Conservation (phyloP, 176 grass and related monocot species). For the Lolium rigidum region DNA sequence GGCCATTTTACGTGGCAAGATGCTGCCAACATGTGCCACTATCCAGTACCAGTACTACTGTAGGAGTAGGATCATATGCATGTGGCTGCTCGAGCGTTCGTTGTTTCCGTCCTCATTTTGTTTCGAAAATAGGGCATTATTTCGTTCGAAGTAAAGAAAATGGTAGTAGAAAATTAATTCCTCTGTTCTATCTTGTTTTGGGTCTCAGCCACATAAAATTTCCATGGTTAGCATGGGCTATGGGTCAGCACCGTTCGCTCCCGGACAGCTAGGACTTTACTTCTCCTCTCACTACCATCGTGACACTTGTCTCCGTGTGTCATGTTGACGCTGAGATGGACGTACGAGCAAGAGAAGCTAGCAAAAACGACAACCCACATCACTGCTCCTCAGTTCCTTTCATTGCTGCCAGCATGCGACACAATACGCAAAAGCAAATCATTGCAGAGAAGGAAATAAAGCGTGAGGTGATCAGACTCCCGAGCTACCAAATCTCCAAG, state of each 20-base stretch:
- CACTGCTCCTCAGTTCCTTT: not conserved
- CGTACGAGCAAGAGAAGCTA: not conserved
- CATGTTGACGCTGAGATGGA: not conserved
- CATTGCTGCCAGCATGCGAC: not conserved
- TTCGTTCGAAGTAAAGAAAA: not conserved
- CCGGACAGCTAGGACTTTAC: not conserved
- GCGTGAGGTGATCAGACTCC: not conserved
- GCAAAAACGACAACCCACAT: not conserved
- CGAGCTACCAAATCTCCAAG: not conserved
- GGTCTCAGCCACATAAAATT: constrained; percentile 31
- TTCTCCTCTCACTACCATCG: not conserved
- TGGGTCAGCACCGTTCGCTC: not conserved
- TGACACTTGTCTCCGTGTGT: constrained; percentile 5
- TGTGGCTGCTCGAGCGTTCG: not conserved
- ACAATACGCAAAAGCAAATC: constrained; percentile 25
- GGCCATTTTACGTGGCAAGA: not conserved
- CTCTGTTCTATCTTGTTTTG: not conserved
- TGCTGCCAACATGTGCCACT: not conserved
- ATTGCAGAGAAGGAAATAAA: not conserved
- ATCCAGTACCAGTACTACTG: not conserved
- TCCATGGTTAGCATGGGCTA: not conserved
- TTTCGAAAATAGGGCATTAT: not conserved
- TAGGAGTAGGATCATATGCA: constrained; percentile 8
- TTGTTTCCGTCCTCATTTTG: not conserved
- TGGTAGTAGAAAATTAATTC: no score